phyloP scores from a whole-genome alignment of 1,139 yeast genomes.

The Candida pseudoviswanathii region DNA sequence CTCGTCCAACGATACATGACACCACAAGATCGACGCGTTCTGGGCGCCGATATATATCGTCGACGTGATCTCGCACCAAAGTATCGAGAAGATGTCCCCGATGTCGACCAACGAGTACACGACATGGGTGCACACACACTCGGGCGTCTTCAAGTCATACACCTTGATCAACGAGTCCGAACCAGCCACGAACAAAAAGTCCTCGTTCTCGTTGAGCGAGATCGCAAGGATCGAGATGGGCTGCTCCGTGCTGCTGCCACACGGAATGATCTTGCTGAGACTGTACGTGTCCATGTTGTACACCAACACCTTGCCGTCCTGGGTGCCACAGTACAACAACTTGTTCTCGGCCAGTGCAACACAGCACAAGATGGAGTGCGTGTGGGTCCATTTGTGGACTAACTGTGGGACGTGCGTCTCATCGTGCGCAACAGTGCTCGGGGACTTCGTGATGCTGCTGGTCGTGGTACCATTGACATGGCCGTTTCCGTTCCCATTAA shows the following conservation, averaged over 20 bases:
- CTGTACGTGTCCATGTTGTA: conserved; percentile 70
- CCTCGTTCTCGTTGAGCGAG: conserved; percentile 58
- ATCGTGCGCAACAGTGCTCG: too few species aligned
- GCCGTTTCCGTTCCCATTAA: conserved; percentile 4
- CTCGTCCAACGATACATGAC: conserved; percentile 34
- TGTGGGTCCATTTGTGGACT: conserved; percentile 77
- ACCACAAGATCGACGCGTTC: conserved; percentile 84
- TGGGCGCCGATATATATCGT: conserved; percentile 87
- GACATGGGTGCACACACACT: conserved; percentile 53
- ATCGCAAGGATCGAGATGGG: conserved; percentile 75
- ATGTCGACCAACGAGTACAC: conserved; percentile 84
- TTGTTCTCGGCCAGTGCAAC: conserved; percentile 62
- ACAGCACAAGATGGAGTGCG: conserved; percentile 76
- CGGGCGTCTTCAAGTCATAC: conserved; percentile 57
- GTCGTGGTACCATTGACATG: neutral
- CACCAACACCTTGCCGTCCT: conserved; percentile 78
- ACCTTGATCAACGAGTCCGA: conserved; percentile 87
- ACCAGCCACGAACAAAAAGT: conserved; percentile 77
- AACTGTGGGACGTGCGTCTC: conserved; percentile 21
- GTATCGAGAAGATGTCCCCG: conserved; percentile 88
- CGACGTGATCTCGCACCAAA: conserved; percentile 62
- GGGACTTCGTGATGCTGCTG: too few species aligned
- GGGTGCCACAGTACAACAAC: conserved; percentile 87
- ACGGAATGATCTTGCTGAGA: conserved; percentile 37
- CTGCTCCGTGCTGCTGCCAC: conserved; percentile 51